Evolutionary conservation across 1,284 basidiomycete species (phyloP).

Genomic region (Apiotrichum gamsii): DNA sequence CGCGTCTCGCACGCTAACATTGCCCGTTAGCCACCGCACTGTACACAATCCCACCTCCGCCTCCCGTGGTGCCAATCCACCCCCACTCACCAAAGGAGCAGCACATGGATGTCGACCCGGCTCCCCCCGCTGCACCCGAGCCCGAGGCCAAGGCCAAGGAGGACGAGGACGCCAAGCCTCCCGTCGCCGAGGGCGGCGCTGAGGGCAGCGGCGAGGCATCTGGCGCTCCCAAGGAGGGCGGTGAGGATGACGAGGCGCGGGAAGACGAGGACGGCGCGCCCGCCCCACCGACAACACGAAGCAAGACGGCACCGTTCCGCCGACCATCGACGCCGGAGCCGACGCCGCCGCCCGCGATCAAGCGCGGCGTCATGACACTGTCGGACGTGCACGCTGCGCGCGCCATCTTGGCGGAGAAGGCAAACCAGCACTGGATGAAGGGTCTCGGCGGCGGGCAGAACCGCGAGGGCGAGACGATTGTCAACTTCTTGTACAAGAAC

Average conservation of each 20-base stretch:
- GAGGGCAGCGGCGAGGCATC: background rate
- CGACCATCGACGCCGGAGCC: constrained; percentile 20
- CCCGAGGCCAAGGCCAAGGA: background rate
- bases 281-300: constrained; percentile 37
- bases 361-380: constrained; percentile 39
- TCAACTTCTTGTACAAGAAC: constrained; percentile 46
- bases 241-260: constrained; percentile 5
- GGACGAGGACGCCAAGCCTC: background rate
- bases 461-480: constrained; percentile 45
- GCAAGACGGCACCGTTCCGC: constrained; percentile 35
- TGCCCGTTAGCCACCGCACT: constrained; percentile 37
- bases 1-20: no score
- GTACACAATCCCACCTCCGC: constrained; percentile 26
- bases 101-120: background rate
- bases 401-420: constrained; percentile 41
- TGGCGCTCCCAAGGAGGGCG: constrained; percentile 1
- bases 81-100: constrained; percentile 5
- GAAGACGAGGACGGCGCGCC: constrained; percentile 6
- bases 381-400: constrained; percentile 38
- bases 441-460: constrained; percentile 45
- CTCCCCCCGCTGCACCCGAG: no score
- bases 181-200: no score
- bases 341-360: constrained; percentile 17
- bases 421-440: constrained; percentile 44
- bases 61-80: constrained; percentile 18